These are phyloP conservation scores for Synchytrium microbalum DNA, from an alignment of 371 early-diverging fungal genomes.

Conservation along the genomic window DNA sequence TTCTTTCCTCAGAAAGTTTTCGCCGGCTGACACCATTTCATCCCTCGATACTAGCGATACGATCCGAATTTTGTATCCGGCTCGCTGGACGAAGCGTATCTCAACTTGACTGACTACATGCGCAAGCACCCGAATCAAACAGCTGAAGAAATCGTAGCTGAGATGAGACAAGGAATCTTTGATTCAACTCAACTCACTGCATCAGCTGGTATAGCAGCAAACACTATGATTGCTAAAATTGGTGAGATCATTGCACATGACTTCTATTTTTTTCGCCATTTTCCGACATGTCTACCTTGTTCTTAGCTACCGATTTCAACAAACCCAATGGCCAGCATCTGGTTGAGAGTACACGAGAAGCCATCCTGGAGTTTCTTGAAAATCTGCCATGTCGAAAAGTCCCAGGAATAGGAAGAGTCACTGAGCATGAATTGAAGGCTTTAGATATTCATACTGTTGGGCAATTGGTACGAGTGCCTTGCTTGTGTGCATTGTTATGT, in stretches of 20 bases:
- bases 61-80: constrained; percentile 40
- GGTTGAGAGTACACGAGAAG: constrained; percentile 14
- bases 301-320: constrained; percentile 40
- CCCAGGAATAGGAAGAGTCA: constrained; percentile 15
- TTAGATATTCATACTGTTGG: constrained; percentile 20
- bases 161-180: constrained; percentile 49
- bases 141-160: constrained; percentile 41
- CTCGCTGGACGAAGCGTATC: constrained; percentile 57
- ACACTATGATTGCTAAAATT: constrained; percentile 48
- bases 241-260: neutral
- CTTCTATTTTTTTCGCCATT: neutral
- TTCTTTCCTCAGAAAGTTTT: constrained; percentile 1
- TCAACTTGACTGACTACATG: constrained; percentile 53
- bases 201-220: constrained; percentile 40
- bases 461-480: constrained; percentile 14
- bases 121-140: constrained; percentile 30
- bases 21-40: neutral
- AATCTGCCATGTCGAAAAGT: constrained; percentile 26
- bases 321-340: constrained; percentile 58
- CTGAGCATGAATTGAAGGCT: constrained; percentile 14
- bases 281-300: neutral
- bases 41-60: neutral
- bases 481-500: neutral
- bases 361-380: constrained; percentile 19
- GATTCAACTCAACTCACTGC: constrained; percentile 10